Base-by-base conservation (phyloP, 1,284 basidiomycete genomes). In the Irpex rosettiformis region DNA sequence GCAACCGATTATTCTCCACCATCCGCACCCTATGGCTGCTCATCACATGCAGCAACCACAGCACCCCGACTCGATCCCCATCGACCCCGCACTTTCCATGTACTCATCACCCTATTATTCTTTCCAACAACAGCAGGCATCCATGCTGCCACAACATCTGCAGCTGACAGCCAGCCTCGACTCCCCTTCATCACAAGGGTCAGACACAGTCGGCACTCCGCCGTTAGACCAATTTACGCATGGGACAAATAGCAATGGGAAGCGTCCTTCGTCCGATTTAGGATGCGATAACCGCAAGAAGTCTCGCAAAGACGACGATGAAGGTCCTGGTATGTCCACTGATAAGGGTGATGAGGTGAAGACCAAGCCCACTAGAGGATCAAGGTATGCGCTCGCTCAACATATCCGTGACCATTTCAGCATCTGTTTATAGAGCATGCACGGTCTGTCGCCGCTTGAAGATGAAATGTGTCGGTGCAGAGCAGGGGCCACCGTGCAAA, bases 401-500 rank as follows among this genome's bases (percentile, higher is more conserved):
- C n/a, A 21, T 29, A n/a, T 49, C n/a, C 59, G 28, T 40, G 42
- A 49, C 58, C 48, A 37, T 62, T 33, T 21, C 21, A 45, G 33
- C 18, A 51, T 10, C 40, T 18, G 18, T 52, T 10, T 24, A 28
- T 64, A 94, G 93, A 55, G 95, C 95, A 0, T 97, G 95, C 66
- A 94, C 92, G 0, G 93, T 96, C 29, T 98, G 96, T 72, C 87
- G 96, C 30, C 89, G 94, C 52, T 86, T 98, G 63, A 99, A 99
- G 79, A 99, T 99, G 96, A 93, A 96, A 65, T 99, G 96, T 66
- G 93, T 97, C 18, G 94, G 91, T 37, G 93, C 93, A 1, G 95
- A 97, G 68, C 82, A 95, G 33, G 94, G 93, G 0, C 92, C 93
- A 0, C 94, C 95, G 0, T 98, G 95, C 76, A 95, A 94, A 69